phyloP scores from a whole-genome alignment of 2,329 filamentous ascomycete species.

The Elsinoe necatrix region DNA sequence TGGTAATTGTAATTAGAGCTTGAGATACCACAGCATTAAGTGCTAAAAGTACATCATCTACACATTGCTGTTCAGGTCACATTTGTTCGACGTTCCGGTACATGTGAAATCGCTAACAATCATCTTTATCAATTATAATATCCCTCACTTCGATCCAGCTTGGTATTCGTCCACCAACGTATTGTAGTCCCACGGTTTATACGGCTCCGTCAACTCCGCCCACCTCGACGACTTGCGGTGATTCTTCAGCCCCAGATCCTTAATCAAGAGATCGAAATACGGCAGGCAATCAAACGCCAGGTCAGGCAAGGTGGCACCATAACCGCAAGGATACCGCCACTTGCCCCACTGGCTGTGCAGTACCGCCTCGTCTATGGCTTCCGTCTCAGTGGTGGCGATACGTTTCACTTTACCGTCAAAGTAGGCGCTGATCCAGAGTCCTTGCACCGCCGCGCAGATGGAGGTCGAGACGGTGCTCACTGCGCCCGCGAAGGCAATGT shows the following conservation, averaged over 20 bases:
- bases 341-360: constrained; percentile 60
- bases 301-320: constrained; percentile 55
- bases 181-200: constrained; percentile 52
- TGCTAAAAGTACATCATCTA: background rate
- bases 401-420: constrained; percentile 45
- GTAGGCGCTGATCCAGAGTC: constrained; percentile 50
- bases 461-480: constrained; percentile 32
- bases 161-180: constrained; percentile 46
- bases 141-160: background rate
- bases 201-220: constrained; percentile 48
- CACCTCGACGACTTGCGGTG: constrained; percentile 46
- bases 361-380: constrained; percentile 40
- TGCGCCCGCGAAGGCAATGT: constrained; percentile 36
- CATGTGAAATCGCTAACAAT: background rate
- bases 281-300: constrained; percentile 70
- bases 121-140: background rate
- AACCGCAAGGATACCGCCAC: constrained; percentile 60
- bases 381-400: constrained; percentile 27
- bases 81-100: too few relatives aligned
- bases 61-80: background rate
- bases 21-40: background rate
- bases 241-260: constrained; percentile 54
- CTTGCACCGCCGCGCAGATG: constrained; percentile 33
- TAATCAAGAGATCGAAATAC: constrained; percentile 60
- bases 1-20: background rate